A percentile compares a stretch with the other conserved stretches of the same genome.
phyloP scores from a whole-genome alignment of 768 basidiomycete genomes.

The Baorangia bicolor region DNA sequence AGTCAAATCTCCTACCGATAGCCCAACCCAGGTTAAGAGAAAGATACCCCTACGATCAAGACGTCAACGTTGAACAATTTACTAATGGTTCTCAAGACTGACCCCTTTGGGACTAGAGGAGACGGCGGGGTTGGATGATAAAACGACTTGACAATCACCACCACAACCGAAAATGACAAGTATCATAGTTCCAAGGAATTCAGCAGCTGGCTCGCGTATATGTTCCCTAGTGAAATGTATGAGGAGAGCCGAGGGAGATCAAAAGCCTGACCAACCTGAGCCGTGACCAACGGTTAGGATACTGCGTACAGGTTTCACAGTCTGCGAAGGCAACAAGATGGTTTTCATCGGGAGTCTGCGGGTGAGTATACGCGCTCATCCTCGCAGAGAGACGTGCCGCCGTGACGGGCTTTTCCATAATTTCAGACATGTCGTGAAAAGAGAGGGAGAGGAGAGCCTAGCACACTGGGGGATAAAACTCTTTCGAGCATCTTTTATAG shows the following conservation, averaged over 20 bases:
- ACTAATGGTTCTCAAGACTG: constrained; percentile 22
- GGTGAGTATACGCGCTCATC: constrained; percentile 11
- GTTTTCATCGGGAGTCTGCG: background rate
- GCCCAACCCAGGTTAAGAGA: constrained; percentile 34
- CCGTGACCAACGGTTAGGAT: constrained; percentile 55
- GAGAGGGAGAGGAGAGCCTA: background rate
- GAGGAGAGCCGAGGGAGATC: background rate
- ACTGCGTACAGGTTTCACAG: constrained; percentile 36
- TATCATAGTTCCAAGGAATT: constrained; percentile 60
- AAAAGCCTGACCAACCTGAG: constrained; percentile 41
- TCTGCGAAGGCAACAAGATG: constrained; percentile 21
- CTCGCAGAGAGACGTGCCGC: constrained; percentile 21
- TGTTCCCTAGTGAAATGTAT: constrained; percentile 33
- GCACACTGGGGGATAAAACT: background rate
- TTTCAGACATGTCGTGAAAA: constrained; percentile 22
- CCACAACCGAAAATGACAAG: constrained; percentile 61
- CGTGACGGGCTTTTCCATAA: constrained; percentile 14
- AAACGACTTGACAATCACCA: constrained; percentile 54
- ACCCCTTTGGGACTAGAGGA: constrained; percentile 55
- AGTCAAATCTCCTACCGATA: constrained; percentile 22
- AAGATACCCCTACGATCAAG: constrained; percentile 17
- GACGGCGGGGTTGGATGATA: constrained; percentile 47
- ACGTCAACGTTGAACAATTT: background rate
- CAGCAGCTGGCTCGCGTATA: constrained; percentile 60
- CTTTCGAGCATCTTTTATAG: constrained; percentile 24